Evolutionary conservation across 192 early-diverging fungal species (phyloP), one percentile per base, ranked within the genome.

Genomic region (Podila verticillata): DNA sequence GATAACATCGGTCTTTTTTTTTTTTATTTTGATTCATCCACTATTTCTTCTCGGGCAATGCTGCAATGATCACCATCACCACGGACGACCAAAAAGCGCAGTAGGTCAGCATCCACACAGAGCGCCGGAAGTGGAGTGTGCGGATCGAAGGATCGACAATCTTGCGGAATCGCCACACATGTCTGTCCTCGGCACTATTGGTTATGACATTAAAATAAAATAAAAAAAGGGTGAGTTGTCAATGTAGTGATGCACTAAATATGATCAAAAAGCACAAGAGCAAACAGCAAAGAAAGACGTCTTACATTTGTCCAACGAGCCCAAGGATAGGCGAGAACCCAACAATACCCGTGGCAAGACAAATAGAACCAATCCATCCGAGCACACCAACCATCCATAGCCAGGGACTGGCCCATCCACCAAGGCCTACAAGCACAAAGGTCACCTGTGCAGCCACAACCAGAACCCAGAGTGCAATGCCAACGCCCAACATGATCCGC

Each of bases 251-350:
- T 4, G 39, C 4, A 20, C 34, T n/a, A 24, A 22, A 5, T 28
- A 39, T 48, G 4, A 7, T 6, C 56, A 17, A n/a, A n/a, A n/a
- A 49, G 26, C 1, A 20, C 44, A 6, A 26, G 34, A 31, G 35
- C 10, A 59, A 28, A 58, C 3, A 57, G 3, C 47, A 24, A 3
- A 8, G 39, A 44, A 15, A 44, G 3, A 19, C 1, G 1, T 31
- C 75, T 49, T 71, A 79, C 75, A 67, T 67, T 28, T 63, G 70
- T 1, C 67, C 63, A 7, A 63, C 1, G 26, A 79, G 34, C 13
- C 75, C 75, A 17, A 71, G 34, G 4, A 67, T 7, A 20, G 75
- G 75, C 2, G 75, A 71, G 51, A 79, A 79, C 29, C 61, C 69
- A 10, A 51, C 35, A 13, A 69, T 9, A 3, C 68, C 75, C 4